A percentile compares a stretch with the other conserved stretches of the same genome.
Conservation (phyloP, 202 grass and related monocot genomes). For the Elaeis oleifera region DNA sequence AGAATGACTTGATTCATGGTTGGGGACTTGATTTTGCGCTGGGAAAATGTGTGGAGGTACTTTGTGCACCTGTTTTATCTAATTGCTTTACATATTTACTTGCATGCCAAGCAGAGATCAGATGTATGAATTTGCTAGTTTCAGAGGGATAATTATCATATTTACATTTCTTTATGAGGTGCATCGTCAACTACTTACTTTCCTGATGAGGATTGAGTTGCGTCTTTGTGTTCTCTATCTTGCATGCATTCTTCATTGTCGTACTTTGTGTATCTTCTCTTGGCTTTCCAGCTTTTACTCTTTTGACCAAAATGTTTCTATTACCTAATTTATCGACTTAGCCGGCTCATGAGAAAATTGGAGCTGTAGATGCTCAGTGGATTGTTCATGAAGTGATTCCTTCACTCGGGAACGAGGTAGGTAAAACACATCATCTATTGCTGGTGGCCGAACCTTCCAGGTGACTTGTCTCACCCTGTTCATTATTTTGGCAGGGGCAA, state of each 20-base stretch:
- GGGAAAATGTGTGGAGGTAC: slow-evolving; percentile 93
- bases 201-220: too few species aligned
- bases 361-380: slow-evolving; percentile 93
- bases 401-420: slow-evolving; percentile 85
- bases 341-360: slow-evolving; percentile 91
- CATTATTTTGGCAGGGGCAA: slow-evolving; percentile 46
- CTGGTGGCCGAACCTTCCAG: background rate
- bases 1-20: slow-evolving; percentile 96
- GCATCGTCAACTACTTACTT: background rate
- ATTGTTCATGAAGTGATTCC: slow-evolving; percentile 91
- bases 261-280: background rate
- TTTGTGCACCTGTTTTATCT: background rate
- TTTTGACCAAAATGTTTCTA: slow-evolving; percentile 8
- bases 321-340: slow-evolving; percentile 32
- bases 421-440: background rate
- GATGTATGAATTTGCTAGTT: background rate
- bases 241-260: slow-evolving; percentile 1
- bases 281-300: slow-evolving; percentile 3
- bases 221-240: too few species aligned
- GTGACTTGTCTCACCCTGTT: slow-evolving; percentile 11
- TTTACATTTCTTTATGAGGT: background rate
- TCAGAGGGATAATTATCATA: background rate
- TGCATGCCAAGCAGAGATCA: background rate
- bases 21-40: slow-evolving; percentile 98
- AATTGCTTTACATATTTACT: background rate